Percentiles rank a stretch among this genome's conserved stretches.
These are phyloP conservation scores for Saturnispora ahearnii DNA, from an alignment of 805 yeast species.

Conservation along the genomic window DNA sequence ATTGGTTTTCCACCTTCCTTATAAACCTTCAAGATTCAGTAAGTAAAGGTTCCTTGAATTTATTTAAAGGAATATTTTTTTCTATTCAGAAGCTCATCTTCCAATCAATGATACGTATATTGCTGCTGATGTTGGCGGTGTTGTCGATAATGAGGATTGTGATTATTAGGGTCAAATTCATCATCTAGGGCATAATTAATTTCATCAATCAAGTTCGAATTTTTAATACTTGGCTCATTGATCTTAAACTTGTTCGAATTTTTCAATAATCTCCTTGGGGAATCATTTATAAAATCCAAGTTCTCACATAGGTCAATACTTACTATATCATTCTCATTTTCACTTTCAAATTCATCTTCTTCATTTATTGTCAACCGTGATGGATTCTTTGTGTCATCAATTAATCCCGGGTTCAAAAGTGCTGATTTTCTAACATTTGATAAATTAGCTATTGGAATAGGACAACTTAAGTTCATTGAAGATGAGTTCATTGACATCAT, in stretches of 20 bases:
- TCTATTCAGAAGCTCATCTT: not conserved
- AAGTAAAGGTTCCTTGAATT: not conserved
- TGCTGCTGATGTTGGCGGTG: not conserved
- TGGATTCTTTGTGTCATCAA: not conserved
- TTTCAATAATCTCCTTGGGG: not conserved
- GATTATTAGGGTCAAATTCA: not conserved
- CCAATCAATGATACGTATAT: not conserved
- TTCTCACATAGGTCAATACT: not conserved
- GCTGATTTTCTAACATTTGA: conserved; percentile 1
- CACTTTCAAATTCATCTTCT: conserved; percentile 4
- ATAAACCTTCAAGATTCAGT: no score
- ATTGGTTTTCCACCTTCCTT: no score
- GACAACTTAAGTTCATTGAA: not conserved
- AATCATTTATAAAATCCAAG: not conserved
- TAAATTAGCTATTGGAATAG: conserved; percentile 1
- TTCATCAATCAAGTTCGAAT: conserved; percentile 10
- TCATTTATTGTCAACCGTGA: not conserved
- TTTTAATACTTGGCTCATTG: conserved; percentile 1
- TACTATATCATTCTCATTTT: not conserved
- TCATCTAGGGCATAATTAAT: conserved; percentile 14
- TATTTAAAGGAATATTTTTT: not conserved
- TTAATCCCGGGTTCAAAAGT: not conserved
- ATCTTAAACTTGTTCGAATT: not conserved
- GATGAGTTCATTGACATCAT: not conserved
- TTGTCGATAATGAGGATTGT: not conserved